Base-by-base conservation (phyloP, 805 yeast genomes). In the Zygosaccharomyces kombuchaensis region DNA sequence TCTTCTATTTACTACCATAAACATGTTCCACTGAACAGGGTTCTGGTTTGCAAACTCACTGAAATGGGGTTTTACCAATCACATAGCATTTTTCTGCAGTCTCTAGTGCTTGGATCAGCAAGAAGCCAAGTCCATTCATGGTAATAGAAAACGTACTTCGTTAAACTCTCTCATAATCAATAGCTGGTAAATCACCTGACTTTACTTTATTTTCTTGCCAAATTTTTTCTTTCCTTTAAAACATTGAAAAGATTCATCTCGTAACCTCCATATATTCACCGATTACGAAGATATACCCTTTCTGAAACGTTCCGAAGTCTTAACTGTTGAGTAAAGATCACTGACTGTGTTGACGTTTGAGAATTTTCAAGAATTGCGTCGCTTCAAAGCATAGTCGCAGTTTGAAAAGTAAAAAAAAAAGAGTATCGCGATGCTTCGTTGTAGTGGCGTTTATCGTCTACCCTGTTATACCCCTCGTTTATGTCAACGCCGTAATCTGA, bases 401-500 rank as follows among this genome's bases (percentile, higher is more conserved):
- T 29, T 29, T 4, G 32, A 29, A 29, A 29, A 3, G 26, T 23
- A 23, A 25, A 8, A 25, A 7, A 25, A n/a, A 29, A 29, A 13
- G 13, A 13, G 13, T 29, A 29, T 29, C n/a, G 16, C 14, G 14
- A 29, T 29, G 32, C 16, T 29, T 10, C 32, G 32, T 29, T 29
- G 32, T 29, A 29, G n/a, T 13, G n/a, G 16, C 16, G 32, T 29
- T 29, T 29, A 10, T 10, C 32, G 32, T 13, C 32, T 29, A 9
- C 14, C 32, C 32, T 13, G n/a, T n/a, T 29, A 10, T 13, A 29
- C 32, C 8, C 32, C 31, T 27, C 41, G 34, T 17, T 21, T 25
- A 16, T 27, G 26, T 6, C 41, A 38, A 10, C 41, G 41, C 26
- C 47, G 73, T 47, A 48, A 49, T 16, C 54, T 69, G 42, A 60